Conservation (phyloP, 345 rosid species). For the rapeseed (Brassica napus) region Da-Ae NC_063451.1:37354001-37354500, state of each 20-base stretch:
- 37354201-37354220: background rate
- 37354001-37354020: background rate
- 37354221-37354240: background rate
- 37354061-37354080: constrained; percentile 16
- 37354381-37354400: too few relatives aligned
- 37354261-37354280: background rate
- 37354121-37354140: background rate
- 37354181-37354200: constrained; percentile 3
- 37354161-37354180: background rate
- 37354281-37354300: background rate
- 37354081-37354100: background rate
- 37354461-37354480: background rate
- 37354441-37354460: background rate
- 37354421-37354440: background rate
- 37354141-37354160: background rate
- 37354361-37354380: background rate
- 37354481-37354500: background rate
- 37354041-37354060: constrained; percentile 16
- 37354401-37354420: background rate
- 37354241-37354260: constrained; percentile 6
- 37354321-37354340: constrained; percentile 7
- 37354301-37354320: constrained; percentile 8
- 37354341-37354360: background rate
- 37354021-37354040: background rate
- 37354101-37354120: too few relatives aligned